Evolutionary conservation across 2,329 filamentous ascomycete species (phyloP).

Genomic region (Aureobasidium sp.): DNA sequence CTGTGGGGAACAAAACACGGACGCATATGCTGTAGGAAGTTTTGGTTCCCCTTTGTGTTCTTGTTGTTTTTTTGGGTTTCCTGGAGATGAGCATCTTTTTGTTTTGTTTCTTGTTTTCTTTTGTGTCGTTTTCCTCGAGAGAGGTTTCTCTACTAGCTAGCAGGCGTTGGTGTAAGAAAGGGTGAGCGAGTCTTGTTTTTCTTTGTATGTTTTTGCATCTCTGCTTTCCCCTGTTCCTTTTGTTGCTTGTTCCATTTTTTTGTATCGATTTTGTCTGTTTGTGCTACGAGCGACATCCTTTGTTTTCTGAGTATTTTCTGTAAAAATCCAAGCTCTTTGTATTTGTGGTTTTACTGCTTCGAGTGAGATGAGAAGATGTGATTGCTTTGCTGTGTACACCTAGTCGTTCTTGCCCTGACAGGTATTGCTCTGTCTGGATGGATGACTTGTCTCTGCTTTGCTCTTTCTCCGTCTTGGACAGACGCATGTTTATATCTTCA

Average conservation of each 20-base stretch:
- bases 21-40: not conserved
- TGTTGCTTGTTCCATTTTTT: not conserved
- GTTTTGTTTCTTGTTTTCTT: not conserved
- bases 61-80: not conserved
- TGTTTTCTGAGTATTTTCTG: not conserved
- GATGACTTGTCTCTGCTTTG: not conserved
- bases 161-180: conserved; percentile 9
- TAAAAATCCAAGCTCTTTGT: not conserved
- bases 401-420: no score
- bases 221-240: not conserved
- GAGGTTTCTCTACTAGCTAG: not conserved
- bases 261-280: not conserved
- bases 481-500: no score
- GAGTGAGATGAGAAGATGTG: not conserved
- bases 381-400: not conserved
- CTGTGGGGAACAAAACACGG: not conserved
- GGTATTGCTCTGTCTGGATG: not conserved
- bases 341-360: not conserved
- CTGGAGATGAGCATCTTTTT: not conserved
- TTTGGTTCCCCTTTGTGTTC: not conserved
- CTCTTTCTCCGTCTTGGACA: no score
- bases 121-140: not conserved
- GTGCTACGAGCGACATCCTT: not conserved
- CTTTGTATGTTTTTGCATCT: not conserved
- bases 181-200: not conserved